Base-by-base conservation (phyloP, 2,329 filamentous ascomycete species). In the Exophiala phaeomuriformis region DNA sequence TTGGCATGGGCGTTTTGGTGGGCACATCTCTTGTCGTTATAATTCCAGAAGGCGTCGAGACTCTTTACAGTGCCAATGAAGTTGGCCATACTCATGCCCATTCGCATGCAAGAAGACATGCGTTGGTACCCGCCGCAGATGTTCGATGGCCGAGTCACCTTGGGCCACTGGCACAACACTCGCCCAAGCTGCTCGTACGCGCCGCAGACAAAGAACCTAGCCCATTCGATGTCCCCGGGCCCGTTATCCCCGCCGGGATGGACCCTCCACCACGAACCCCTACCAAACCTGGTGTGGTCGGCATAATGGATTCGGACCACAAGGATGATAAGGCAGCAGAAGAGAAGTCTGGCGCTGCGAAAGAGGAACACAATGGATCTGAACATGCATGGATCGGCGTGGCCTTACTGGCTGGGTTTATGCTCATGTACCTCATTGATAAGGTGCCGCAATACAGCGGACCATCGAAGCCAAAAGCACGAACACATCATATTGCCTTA, bases 351-450 rank as follows among this genome's bases (percentile, higher is more conserved):
- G 63, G 64, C 36, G 65, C 66, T 28, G 63, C 68, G 47, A 61
- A 69, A 2, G 66, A 74, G 31, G 65, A 72, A 12, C 67, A 73
- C 48, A 74, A 77, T n/a, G 68, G 67, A 60, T 74, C 69, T 27
- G 81, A 82, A 1, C 82, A 75, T 80, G 90, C 68, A 76, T 93
- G 88, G 71, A 86, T 98, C 54, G 93, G 93, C 3, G 77, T 97
- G 50, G 88, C 90, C 1, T 75, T 98, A 48, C 82, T 95, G 51
- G 74, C 88, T 10, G 93, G 93, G 8, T 98, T 97, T 70, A 83
- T 95, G 53, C 79, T 96, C 60, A 98, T 98, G 93, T 97, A 95
- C 67, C 79, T 98, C 27, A 86, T 98, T 65, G 91, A 98, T 70
- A 84, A 88, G 48, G 72, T 95, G 5, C 89, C 90, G 5, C 82